A percentile compares a stretch with the other conserved stretches of the same genome.
Evolutionary conservation across 306 rosid species (phyloP).

Genomic region (Alnus rubra): DNA sequence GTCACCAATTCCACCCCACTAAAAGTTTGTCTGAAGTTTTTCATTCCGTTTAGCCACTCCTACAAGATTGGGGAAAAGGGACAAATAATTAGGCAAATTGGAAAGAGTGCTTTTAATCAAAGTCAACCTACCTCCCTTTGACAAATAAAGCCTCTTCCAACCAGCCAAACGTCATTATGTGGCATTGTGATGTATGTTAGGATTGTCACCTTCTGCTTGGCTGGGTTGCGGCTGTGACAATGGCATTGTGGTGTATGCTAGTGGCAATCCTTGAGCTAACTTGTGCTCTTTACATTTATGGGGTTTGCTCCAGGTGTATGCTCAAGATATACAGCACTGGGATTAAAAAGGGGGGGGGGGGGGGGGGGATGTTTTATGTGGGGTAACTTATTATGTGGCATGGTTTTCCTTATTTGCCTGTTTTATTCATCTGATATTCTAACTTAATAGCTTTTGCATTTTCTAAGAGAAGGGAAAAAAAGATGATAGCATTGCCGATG

Average conservation of each 20-base stretch:
- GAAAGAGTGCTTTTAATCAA: too few species aligned
- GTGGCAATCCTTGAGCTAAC: background rate
- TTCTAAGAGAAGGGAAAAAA: background rate
- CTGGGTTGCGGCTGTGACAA: background rate
- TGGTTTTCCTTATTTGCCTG: constrained; percentile 3
- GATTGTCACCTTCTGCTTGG: too few species aligned
- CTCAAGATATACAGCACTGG: background rate
- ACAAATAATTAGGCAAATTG: too few species aligned
- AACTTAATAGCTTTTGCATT: background rate
- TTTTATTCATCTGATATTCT: background rate
- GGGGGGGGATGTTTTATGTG: background rate
- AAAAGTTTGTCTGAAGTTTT: too few species aligned
- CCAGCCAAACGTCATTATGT: too few species aligned
- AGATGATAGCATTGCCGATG: background rate
- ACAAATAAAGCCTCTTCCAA: too few species aligned
- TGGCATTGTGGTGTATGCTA: background rate
- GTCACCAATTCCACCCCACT: too few species aligned
- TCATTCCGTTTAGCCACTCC: too few species aligned
- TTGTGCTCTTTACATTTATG: background rate
- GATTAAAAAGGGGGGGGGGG: background rate
- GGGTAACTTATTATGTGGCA: background rate
- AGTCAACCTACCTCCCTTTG: too few species aligned
- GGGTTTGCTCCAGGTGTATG: background rate
- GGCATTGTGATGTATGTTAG: too few species aligned
- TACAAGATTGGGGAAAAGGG: too few species aligned